These are phyloP conservation scores for Chlorella sp. DNA, from an alignment of 139 green algal genomes.

Conservation along the genomic window DNA sequence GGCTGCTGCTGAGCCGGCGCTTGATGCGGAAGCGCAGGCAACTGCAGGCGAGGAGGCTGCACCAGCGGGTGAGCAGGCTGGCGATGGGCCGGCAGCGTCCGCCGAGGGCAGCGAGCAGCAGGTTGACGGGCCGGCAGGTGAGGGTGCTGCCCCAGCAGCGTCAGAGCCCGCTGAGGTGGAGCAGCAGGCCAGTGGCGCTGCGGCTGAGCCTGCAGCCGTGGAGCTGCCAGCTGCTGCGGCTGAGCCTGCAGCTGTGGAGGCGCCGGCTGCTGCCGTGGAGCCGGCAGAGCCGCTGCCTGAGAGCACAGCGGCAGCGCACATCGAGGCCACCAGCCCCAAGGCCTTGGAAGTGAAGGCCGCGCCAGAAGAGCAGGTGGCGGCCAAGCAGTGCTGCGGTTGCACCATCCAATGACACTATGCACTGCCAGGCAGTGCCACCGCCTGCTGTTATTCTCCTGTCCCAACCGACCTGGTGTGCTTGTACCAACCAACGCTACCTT, in stretches of 20 bases:
- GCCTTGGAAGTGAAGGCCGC: not conserved
- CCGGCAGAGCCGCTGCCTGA: conserved; percentile 16
- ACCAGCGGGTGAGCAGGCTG: not conserved
- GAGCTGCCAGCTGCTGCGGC: not conserved
- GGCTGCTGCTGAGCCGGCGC: not conserved
- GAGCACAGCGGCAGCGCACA: conserved; percentile 6
- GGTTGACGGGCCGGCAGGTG: too few species aligned
- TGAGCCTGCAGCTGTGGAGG: not conserved
- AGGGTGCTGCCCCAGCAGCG: too few species aligned
- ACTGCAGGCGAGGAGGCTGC: not conserved
- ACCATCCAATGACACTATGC: not conserved
- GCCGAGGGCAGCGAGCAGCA: not conserved
- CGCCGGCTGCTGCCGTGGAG: not conserved
- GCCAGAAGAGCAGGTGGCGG: not conserved
- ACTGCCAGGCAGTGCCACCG: not conserved
- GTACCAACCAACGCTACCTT: too few species aligned
- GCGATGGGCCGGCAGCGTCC: not conserved
- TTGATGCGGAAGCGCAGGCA: not conserved
- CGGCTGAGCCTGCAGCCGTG: not conserved
- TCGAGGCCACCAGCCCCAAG: not conserved
- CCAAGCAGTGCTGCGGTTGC: conserved; percentile 34
- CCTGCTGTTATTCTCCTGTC: too few species aligned
- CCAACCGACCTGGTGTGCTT: too few species aligned
- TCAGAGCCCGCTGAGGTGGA: too few species aligned
- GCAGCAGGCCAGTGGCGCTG: too few species aligned